Evolutionary conservation across 2,329 filamentous ascomycete genomes (phyloP), one percentile per base, ranked within the genome.

Genomic region (Colletotrichum scovillei): DNA sequence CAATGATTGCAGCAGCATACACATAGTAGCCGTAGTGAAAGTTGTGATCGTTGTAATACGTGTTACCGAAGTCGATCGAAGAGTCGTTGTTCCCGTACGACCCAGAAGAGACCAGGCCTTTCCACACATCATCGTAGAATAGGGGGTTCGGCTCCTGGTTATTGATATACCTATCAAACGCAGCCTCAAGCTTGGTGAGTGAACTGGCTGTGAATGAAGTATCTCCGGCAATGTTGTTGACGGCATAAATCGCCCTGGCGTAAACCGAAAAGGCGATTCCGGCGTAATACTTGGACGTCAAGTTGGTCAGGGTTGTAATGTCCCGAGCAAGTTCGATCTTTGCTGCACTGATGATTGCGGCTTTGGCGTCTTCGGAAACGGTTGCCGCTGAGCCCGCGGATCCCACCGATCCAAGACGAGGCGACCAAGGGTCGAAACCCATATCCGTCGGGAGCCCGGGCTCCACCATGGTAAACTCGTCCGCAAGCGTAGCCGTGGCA

Each of bases 271-370:
- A 83, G 1, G 89, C 88, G 84, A 94, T 97, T 69, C 95, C 94
- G 75, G 92, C 92, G 81, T 91, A 97, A 82, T 97, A 97, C 88
- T 95, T 94, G 73, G 93, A 95, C 78, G 94, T 88, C 59, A 93
- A 84, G 74, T 95, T 89, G 6, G 89, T 89, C 78, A 94, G 90
- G 0, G 84, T 82, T 4, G 84, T 80, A 79, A 96, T 92, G 78
- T 93, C 87, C 80, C 94, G 90, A 1, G 88, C 86, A 1, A 95
- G 84, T 80, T 97, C 94, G 24, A 84, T 86, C 30, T 86, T 85
- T 9, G 92, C 91, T 14, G 90, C 83, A 1, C 86, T 82, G 22
- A 83, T 81, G 53, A 94, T 91, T 2, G 84, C 82, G 3, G 85
- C 79, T 72, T 90, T 88, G 3, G 88, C 87, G 11, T 84, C 82